phyloP scores from a whole-genome alignment of 805 yeast genomes.

The Zygosaccharomyces bisporus region DNA sequence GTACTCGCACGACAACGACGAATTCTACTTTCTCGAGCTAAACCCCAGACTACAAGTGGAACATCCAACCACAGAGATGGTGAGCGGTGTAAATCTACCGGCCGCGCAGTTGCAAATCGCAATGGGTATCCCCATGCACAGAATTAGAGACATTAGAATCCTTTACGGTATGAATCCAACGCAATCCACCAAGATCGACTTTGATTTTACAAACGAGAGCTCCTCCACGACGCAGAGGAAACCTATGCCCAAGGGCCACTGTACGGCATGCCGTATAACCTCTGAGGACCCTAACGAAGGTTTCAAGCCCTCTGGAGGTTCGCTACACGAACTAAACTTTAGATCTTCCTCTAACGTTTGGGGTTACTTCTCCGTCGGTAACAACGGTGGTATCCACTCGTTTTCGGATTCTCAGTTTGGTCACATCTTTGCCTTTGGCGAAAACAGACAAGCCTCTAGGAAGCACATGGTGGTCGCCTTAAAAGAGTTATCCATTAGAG shows the following conservation, averaged over 20 bases:
- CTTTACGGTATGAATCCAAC: slow-evolving; percentile 96
- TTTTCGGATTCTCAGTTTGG: slow-evolving; percentile 99
- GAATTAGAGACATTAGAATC: slow-evolving; percentile 87
- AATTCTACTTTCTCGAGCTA: slow-evolving; percentile 92
- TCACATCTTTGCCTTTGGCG: slow-evolving; percentile 98
- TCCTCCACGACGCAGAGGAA: slow-evolving; percentile 77
- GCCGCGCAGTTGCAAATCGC: slow-evolving; percentile 99
- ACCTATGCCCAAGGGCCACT: slow-evolving; percentile 96
- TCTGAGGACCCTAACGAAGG: slow-evolving; percentile 99
- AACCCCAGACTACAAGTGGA: slow-evolving; percentile 99
- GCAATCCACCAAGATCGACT: slow-evolving; percentile 84
- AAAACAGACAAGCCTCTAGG: slow-evolving; percentile 95
- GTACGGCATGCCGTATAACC: slow-evolving; percentile 98
- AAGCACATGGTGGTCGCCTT: slow-evolving; percentile 98
- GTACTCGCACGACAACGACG: slow-evolving; percentile 89
- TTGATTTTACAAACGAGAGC: slow-evolving; percentile 72
- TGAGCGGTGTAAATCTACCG: slow-evolving; percentile 95
- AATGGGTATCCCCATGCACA: slow-evolving; percentile 98
- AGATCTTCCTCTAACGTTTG: slow-evolving; percentile 97
- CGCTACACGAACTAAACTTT: slow-evolving; percentile 92
- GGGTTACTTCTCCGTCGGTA: slow-evolving; percentile 98
- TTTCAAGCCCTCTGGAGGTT: slow-evolving; percentile 97
- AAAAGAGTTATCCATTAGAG: slow-evolving; percentile 93
- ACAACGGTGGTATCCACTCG: slow-evolving; percentile 95
- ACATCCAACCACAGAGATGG: slow-evolving; percentile 99